A percentile compares a stretch with the other conserved stretches of the same genome.
phyloP scores from a whole-genome alignment of 306 rosid species.

The Cicer arietinum region DNA sequence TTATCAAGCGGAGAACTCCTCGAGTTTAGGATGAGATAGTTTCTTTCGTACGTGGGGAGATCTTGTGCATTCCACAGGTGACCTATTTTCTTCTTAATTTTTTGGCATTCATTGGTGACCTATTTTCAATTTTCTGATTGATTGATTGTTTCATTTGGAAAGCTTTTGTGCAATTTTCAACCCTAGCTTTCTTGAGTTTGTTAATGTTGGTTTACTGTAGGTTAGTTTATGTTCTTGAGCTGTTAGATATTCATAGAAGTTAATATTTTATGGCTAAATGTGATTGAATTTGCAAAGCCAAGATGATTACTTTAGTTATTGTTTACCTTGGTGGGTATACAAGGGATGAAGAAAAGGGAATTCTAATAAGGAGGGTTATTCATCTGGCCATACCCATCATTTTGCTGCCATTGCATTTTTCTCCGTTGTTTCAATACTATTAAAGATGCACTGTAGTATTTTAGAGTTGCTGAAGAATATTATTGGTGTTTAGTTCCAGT shows the following conservation, averaged over 20 bases:
- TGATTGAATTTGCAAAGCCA: conserved; percentile 25
- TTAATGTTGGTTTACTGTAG: not conserved
- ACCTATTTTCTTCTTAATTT: not conserved
- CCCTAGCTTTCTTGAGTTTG: conserved; percentile 12
- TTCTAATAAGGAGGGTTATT: not conserved
- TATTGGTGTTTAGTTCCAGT: not conserved
- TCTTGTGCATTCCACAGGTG: conserved; percentile 5
- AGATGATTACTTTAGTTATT: conserved; percentile 16
- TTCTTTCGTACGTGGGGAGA: not conserved
- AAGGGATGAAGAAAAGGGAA: not conserved
- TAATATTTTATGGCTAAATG: not conserved
- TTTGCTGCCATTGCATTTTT: not conserved
- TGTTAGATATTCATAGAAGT: conserved; percentile 14
- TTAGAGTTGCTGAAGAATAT: not conserved
- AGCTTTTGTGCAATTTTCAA: not conserved
- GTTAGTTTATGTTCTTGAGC: not conserved
- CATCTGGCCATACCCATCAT: not conserved
- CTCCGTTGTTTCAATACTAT: not conserved
- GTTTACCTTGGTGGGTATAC: not conserved
- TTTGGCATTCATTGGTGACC: not conserved
- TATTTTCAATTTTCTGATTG: conserved; percentile 9
- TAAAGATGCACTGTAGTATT: not conserved
- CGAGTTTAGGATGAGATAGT: not conserved
- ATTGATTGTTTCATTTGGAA: not conserved
- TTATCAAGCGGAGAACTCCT: conserved; percentile 6